A percentile compares a stretch with the other conserved stretches of the same genome.
Conservation (phyloP, 2,329 filamentous ascomycete genomes). For the Dactylellina haptotyla region DNA sequence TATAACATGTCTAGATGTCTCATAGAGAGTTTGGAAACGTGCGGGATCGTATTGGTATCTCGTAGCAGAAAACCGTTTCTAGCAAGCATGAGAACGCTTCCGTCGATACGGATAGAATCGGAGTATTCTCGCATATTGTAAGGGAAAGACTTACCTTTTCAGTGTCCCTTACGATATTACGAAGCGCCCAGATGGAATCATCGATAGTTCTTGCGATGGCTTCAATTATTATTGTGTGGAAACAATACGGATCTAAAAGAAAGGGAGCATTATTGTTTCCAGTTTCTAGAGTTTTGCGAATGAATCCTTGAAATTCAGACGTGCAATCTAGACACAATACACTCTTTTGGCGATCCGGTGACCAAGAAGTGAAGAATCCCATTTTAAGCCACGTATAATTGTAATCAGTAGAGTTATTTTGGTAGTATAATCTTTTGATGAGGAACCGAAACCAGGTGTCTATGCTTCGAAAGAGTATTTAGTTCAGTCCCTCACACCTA, state of each 20-base stretch:
- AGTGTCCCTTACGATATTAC: conserved; percentile 1
- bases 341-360: conserved; percentile 3
- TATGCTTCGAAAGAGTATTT: neutral
- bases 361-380: conserved; percentile 31
- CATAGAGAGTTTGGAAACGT: conserved; percentile 3
- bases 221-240: conserved; percentile 7
- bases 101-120: too few species aligned
- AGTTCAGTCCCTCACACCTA: neutral
- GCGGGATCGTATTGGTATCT: neutral
- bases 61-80: too few species aligned
- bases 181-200: neutral
- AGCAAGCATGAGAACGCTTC: neutral
- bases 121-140: too few species aligned
- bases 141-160: conserved; percentile 3
- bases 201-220: neutral
- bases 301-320: neutral
- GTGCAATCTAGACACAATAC: conserved; percentile 19
- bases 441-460: conserved; percentile 34
- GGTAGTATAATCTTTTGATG: neutral
- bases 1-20: conserved; percentile 7
- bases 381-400: conserved; percentile 10
- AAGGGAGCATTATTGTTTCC: neutral
- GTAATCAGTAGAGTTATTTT: neutral
- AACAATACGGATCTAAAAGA: conserved; percentile 20
- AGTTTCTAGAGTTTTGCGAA: neutral